A percentile compares a stretch with the other conserved stretches of the same genome.
Conservation (phyloP, 2,329 filamentous ascomycete species). For the Neofusicoccum laricinum region DNA sequence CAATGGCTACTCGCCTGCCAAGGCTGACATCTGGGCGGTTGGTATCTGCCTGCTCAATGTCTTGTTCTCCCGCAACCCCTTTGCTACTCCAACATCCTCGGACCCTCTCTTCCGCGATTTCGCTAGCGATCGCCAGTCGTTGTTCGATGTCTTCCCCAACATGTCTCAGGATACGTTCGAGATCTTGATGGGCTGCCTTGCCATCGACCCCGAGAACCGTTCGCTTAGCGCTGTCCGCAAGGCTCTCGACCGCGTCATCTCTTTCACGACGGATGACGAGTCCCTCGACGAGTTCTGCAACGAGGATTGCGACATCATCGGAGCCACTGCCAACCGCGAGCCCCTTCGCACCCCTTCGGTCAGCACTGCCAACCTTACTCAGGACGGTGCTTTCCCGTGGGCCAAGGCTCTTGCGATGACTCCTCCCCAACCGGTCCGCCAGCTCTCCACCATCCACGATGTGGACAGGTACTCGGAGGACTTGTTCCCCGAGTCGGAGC, state of each 20-base stretch:
- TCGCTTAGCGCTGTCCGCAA: slow-evolving; percentile 75
- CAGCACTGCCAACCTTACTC: slow-evolving; percentile 77
- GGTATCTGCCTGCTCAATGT: slow-evolving; percentile 96
- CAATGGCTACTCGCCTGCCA: slow-evolving; percentile 84
- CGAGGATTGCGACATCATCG: slow-evolving; percentile 67
- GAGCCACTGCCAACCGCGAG: slow-evolving; percentile 83
- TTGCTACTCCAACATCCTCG: slow-evolving; percentile 83
- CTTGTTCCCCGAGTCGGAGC: slow-evolving; percentile 75
- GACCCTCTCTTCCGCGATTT: slow-evolving; percentile 94
- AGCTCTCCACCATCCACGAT: slow-evolving; percentile 82
- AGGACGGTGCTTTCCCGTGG: slow-evolving; percentile 85
- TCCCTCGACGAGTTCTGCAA: slow-evolving; percentile 89
- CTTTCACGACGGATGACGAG: slow-evolving; percentile 93
- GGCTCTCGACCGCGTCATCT: slow-evolving; percentile 74
- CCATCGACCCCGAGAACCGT: slow-evolving; percentile 84
- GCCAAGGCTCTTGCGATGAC: slow-evolving; percentile 81
- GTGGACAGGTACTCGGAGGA: slow-evolving; percentile 80
- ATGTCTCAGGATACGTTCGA: slow-evolving; percentile 99
- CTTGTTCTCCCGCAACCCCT: slow-evolving; percentile 94
- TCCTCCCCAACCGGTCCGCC: slow-evolving; percentile 67
- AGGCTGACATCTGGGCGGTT: slow-evolving; percentile 96
- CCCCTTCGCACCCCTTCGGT: slow-evolving; percentile 94
- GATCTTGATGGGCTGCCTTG: slow-evolving; percentile 86
- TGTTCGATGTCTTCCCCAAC: slow-evolving; percentile 96
- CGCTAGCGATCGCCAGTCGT: slow-evolving; percentile 84